Base-by-base conservation (phyloP, 495 filamentous ascomycete species). In the Tuber borchii region DNA sequence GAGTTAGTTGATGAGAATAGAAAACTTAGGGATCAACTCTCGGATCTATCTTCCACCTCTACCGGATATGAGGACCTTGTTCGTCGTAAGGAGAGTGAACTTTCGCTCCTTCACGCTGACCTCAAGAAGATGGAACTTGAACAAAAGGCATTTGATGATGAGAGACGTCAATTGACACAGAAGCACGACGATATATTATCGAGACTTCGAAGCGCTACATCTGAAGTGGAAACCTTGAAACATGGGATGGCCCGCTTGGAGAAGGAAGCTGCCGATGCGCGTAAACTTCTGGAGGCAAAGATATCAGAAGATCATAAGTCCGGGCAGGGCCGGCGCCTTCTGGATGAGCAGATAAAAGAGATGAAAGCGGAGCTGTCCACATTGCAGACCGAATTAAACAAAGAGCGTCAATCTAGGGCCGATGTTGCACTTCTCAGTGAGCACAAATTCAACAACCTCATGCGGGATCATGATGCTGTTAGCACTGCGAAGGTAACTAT, bases 401-500 rank as follows among this genome's bases (percentile, higher is more conserved):
- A 93, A 10, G 95, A 97, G 82, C 89, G 93, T 20, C 95, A 99
- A 84, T 97, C 94, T n/a, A 88, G 96, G 77, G 94, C 97, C 76
- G 96, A 99, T 84, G 93, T 97, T 45, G 92, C 92, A 75, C 90
- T 97, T 84, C 92, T 97, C 75, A 89, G 92, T 3, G 93, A 97
- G 76, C 93, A 97, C 85, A 96, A 95, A 80, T 91, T 91, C 76
- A 86, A 90, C 26, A 89, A 90, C 68, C 85, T 99, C 74, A 90
- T 93, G 80, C 89, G 94, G 34, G 94, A 98, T 75, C 97, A 91
- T 80, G 88, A 94, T 44, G 88, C 88, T n/a, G 87, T 99, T 20
- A 97, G 97, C 78, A 93, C 97, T 51, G 91, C 94, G 8, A 99
- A 99, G 84, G 97, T 97, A 79, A 95, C 88, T 56, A 97, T 99